A percentile compares a stretch with the other conserved stretches of the same genome.
phyloP scores from a whole-genome alignment of 225 moss, liverwort and hornwort genomes.

The Asterella californica region DNA sequence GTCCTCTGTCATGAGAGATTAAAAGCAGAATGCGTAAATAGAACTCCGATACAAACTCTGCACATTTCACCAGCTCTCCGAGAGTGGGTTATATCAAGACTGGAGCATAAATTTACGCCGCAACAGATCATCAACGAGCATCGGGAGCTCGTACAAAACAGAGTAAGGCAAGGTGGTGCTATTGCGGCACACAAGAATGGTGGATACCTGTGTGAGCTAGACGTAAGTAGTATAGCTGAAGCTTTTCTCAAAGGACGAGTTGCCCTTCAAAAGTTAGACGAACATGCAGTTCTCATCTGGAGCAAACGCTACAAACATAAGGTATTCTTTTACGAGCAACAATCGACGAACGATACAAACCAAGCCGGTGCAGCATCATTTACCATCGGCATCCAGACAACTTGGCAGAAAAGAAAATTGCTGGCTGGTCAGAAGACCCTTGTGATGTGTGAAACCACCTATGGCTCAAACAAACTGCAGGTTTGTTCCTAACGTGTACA shows the following conservation, averaged over 20 bases:
- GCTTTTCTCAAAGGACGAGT: conserved; percentile 23
- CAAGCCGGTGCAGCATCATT: conserved; percentile 3
- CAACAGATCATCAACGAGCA: conserved; percentile 23
- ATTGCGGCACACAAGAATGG: conserved; percentile 9
- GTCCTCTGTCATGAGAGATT: conserved; percentile 16
- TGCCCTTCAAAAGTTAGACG: conserved; percentile 26
- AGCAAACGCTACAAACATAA: conserved; percentile 15
- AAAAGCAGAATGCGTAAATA: conserved; percentile 8
- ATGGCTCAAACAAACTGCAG: conserved; percentile 19
- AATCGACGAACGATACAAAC: background rate
- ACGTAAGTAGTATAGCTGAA: conserved; percentile 15
- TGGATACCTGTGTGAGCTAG: conserved; percentile 5
- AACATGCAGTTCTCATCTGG: conserved; percentile 23
- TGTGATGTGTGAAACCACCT: conserved; percentile 20
- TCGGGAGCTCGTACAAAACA: conserved; percentile 11
- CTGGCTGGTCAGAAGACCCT: conserved; percentile 23
- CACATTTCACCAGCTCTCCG: conserved; percentile 18
- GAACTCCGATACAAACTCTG: background rate
- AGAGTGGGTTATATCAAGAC: conserved; percentile 22
- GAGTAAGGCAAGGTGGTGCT: conserved; percentile 14
- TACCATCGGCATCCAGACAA: conserved; percentile 25
- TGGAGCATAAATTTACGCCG: conserved; percentile 8
- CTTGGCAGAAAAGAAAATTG: conserved; percentile 29
- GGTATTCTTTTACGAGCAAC: conserved; percentile 22
- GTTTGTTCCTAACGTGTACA: background rate